A percentile compares a stretch with the other conserved stretches of the same genome.
These are phyloP conservation scores for Syzygium aqueum DNA, from an alignment of 345 rosid genomes.

Conservation along the genomic window DNA sequence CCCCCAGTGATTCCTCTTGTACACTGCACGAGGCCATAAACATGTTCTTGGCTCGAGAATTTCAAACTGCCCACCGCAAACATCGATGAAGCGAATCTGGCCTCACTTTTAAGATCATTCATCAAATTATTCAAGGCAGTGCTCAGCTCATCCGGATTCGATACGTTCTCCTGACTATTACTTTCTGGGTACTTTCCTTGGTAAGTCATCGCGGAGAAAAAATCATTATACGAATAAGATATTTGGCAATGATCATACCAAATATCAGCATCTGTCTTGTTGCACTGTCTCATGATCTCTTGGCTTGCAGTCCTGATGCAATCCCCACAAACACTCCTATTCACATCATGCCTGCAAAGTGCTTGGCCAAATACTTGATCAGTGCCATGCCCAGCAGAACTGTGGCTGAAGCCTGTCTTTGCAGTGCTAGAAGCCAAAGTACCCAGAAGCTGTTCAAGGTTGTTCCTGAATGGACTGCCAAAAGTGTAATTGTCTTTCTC, in stretches of 20 bases:
- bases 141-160: neutral
- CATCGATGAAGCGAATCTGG: neutral
- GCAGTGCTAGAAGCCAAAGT: neutral
- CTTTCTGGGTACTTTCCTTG: neutral
- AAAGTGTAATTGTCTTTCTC: neutral
- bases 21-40: neutral
- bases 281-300: neutral
- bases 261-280: neutral
- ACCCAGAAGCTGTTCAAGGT: neutral
- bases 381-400: neutral
- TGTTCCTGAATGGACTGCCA: neutral
- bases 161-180: neutral
- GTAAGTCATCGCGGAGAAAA: neutral
- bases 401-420: neutral
- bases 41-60: neutral
- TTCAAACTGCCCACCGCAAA: neutral
- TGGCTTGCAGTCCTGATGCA: neutral
- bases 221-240: neutral
- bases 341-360: neutral
- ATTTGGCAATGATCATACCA: neutral
- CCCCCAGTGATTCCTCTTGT: rapidly evolving
- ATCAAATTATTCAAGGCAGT: neutral
- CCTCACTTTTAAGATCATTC: neutral
- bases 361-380: neutral
- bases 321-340: neutral